These are phyloP conservation scores for Lentinus brumalis DNA, from an alignment of 768 basidiomycete genomes.

Conservation along the genomic window DNA sequence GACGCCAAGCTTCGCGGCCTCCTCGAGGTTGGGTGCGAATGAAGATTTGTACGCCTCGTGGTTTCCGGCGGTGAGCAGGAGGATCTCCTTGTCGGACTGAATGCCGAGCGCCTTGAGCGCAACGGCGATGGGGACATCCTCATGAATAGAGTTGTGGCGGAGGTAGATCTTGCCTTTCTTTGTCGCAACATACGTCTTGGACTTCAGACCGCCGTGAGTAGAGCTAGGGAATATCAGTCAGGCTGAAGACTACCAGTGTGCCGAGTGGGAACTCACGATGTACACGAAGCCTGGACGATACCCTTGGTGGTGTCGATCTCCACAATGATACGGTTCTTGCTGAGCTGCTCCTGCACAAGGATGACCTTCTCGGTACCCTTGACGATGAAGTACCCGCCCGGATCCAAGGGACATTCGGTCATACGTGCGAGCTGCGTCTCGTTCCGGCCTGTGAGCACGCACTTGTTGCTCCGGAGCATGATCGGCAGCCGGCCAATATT, in stretches of 20 bases:
- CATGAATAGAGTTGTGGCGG: conserved; percentile 95
- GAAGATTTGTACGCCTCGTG: conserved; percentile 84
- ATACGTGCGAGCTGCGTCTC: conserved; percentile 88
- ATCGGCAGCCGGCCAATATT: conserved; percentile 92
- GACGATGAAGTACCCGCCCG: conserved; percentile 99
- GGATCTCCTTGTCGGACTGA: conserved; percentile 96
- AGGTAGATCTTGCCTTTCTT: conserved; percentile 96
- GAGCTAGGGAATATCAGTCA: conserved; percentile 47
- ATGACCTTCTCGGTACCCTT: conserved; percentile 99
- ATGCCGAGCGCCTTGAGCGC: conserved; percentile 96
- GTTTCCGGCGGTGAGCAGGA: conserved; percentile 90
- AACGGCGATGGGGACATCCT: conserved; percentile 95
- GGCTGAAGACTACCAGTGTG: not conserved
- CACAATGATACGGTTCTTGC: conserved; percentile 99
- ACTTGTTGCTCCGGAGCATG: conserved; percentile 96
- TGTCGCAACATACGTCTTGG: conserved; percentile 96
- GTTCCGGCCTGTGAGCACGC: conserved; percentile 76
- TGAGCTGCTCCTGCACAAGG: conserved; percentile 96
- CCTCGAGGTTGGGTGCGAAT: conserved; percentile 92
- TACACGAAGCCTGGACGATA: conserved; percentile 91
- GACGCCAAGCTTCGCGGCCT: conserved; percentile 87
- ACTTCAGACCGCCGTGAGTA: conserved; percentile 84
- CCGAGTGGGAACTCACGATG: conserved; percentile 64
- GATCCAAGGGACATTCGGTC: conserved; percentile 97
- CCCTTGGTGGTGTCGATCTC: conserved; percentile 91